A percentile compares a stretch with the other conserved stretches of the same genome.
These are phyloP conservation scores for Fusarium pseudograminearum DNA, from an alignment of 2,329 filamentous ascomycete genomes.

Conservation along the genomic window DNA sequence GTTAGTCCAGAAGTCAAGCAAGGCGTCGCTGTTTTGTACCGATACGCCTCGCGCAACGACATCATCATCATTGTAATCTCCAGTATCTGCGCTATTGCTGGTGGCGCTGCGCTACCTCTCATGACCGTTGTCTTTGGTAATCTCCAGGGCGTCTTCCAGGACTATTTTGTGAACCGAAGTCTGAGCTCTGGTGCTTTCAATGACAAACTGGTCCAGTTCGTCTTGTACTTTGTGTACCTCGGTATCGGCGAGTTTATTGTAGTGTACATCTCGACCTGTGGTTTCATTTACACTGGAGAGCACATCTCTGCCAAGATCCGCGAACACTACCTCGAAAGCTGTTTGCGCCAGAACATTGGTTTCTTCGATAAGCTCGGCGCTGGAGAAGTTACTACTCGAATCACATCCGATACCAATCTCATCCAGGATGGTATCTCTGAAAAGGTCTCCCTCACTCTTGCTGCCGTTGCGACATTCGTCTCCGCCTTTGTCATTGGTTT, in stretches of 20 bases:
- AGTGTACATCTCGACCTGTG: conserved; percentile 81
- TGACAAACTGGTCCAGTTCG: conserved; percentile 69
- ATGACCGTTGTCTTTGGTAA: conserved; percentile 88
- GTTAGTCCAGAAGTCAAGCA: conserved; percentile 72
- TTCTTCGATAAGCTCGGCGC: conserved; percentile 94
- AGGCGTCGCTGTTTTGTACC: conserved; percentile 73
- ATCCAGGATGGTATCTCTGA: conserved; percentile 95
- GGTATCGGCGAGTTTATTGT: conserved; percentile 83
- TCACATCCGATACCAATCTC: conserved; percentile 92
- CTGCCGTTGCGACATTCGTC: conserved; percentile 83
- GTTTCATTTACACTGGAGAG: conserved; percentile 90
- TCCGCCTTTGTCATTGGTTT: conserved; percentile 93
- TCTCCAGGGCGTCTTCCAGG: conserved; percentile 77
- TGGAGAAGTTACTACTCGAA: conserved; percentile 93
- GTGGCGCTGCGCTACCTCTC: conserved; percentile 79
- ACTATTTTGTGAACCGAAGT: conserved; percentile 62
- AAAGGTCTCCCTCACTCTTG: conserved; percentile 83
- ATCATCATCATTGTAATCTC: conserved; percentile 72
- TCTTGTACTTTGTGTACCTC: conserved; percentile 88
- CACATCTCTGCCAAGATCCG: conserved; percentile 83
- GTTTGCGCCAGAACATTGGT: conserved; percentile 88
- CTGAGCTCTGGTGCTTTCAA: conserved; percentile 68
- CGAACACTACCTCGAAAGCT: conserved; percentile 84
- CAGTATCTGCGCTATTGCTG: conserved; percentile 73
- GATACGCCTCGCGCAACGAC: conserved; percentile 76